Base-by-base conservation (phyloP, 352 stramenopile species). In the Discostella stelligera region DNA sequence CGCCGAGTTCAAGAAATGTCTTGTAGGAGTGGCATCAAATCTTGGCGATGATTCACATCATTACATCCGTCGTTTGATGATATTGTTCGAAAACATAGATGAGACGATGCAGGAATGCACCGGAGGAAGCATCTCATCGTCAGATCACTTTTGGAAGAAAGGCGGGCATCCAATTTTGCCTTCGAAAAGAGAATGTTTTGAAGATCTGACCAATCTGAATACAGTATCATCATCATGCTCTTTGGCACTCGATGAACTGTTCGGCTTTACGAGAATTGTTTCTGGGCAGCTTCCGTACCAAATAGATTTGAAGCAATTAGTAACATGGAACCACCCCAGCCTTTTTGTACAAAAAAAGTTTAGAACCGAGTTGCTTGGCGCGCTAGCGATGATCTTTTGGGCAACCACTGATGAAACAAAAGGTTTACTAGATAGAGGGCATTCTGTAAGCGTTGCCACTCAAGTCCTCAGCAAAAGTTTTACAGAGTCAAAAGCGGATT, bases 131-230 rank as follows among this genome's bases (percentile, higher is more conserved):
- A 86, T 81, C 79, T 82, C 55, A 65, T 82, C 74, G 49, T 79
- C 95, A 65, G 89, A 96, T 68, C 89, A 93, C 18, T 80, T 98
- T 13, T 98, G 95, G 95, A 98, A 98, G 72, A 93, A 90, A 60
- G 95, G 95, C 60, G 94, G 94, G 0, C 94, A 97, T 54, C 90
- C 90, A 21, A 41, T 89, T 52, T 75, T 93, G 39, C 79, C 90
- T 74, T 79, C 80, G 27, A 80, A 85, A 71, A 59, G 80, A 32
- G 44, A 74, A 49, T 46, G 91, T 44, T 87, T 90, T 69, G 61
- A 87, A 54, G 68, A 77, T n/a, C 76, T 93, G 11, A 71, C 67
- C 20, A 63, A 69, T 55, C 46, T 90, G 1, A 66, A 82, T 37
- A 32, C 66, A 14, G 66, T 90, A 27, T 73, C 83, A 66, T 64